These are phyloP conservation scores for Tetrahymena elliotti DNA, from an alignment of 73 alveolate species.

Conservation along the genomic window DNA sequence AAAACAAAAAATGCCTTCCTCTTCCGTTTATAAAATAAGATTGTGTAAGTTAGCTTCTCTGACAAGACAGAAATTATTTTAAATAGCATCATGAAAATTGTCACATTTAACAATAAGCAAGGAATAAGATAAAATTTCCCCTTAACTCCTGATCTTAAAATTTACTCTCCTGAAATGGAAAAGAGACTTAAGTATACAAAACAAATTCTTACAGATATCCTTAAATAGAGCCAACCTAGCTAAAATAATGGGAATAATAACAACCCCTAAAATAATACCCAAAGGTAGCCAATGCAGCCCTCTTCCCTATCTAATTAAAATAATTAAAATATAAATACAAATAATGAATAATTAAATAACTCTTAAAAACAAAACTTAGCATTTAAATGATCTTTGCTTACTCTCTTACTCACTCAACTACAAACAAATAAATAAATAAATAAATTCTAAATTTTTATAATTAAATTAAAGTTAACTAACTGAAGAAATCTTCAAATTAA, in stretches of 20 bases:
- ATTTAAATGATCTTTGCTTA: background rate
- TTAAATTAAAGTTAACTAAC: background rate
- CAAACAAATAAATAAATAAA: no score
- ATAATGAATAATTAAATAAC: background rate
- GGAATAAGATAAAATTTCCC: conserved; percentile 65
- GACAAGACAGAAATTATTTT: conserved; percentile 80
- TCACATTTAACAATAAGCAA: conserved; percentile 69
- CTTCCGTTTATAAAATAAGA: conserved; percentile 73
- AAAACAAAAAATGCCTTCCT: conserved; percentile 82
- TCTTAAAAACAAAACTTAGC: background rate
- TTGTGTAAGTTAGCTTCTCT: conserved; percentile 76
- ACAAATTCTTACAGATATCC: conserved; percentile 75
- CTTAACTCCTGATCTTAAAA: conserved; percentile 64
- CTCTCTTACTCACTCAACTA: no score
- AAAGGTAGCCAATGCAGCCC: background rate
- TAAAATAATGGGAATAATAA: background rate
- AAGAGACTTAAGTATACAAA: conserved; percentile 77
- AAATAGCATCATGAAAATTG: conserved; percentile 55
- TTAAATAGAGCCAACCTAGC: conserved; percentile 30
- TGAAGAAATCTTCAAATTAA: background rate
- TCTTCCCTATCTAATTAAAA: background rate
- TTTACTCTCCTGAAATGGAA: conserved; percentile 65
- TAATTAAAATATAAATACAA: background rate
- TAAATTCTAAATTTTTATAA: no score
- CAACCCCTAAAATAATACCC: background rate